These are phyloP conservation scores for Solanum lignicaule DNA, from an alignment of 257 asterid genomes.

Conservation along the genomic window DNA sequence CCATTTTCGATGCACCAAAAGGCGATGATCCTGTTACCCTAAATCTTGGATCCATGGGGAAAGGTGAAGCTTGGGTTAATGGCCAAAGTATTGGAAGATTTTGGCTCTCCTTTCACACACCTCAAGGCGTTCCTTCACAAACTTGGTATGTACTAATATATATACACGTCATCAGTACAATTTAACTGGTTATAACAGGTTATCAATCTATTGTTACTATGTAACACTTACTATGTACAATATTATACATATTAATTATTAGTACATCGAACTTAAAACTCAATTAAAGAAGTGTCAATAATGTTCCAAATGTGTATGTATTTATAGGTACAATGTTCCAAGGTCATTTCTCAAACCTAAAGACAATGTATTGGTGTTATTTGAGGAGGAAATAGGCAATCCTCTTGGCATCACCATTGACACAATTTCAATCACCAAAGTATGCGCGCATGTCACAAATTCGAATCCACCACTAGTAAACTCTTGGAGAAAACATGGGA, in stretches of 20 bases:
- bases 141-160: slow-evolving; percentile 30
- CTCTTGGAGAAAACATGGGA: slow-evolving; percentile 10
- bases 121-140: slow-evolving; percentile 61
- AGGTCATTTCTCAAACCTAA: slow-evolving; percentile 64
- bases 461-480: slow-evolving; percentile 21
- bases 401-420: slow-evolving; percentile 54
- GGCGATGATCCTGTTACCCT: slow-evolving; percentile 59
- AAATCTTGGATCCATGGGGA: slow-evolving; percentile 88
- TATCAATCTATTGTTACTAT: background rate
- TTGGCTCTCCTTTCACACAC: slow-evolving; percentile 60
- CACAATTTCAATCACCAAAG: slow-evolving; percentile 37
- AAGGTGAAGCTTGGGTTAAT: slow-evolving; percentile 78
- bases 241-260: background rate
- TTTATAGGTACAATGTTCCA: slow-evolving; percentile 74
- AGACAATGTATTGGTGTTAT: slow-evolving; percentile 46
- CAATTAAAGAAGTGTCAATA: background rate
- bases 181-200: background rate
- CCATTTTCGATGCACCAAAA: slow-evolving; percentile 49
- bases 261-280: background rate
- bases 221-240: background rate
- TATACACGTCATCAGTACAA: background rate
- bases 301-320: background rate
- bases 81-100: slow-evolving; percentile 80
- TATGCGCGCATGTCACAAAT: slow-evolving; percentile 32
- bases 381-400: slow-evolving; percentile 72